Percentiles rank a stretch among this genome's conserved stretches.
Conservation (phyloP, 2,329 filamentous ascomycete genomes). For the Penicillium decumbens region DNA sequence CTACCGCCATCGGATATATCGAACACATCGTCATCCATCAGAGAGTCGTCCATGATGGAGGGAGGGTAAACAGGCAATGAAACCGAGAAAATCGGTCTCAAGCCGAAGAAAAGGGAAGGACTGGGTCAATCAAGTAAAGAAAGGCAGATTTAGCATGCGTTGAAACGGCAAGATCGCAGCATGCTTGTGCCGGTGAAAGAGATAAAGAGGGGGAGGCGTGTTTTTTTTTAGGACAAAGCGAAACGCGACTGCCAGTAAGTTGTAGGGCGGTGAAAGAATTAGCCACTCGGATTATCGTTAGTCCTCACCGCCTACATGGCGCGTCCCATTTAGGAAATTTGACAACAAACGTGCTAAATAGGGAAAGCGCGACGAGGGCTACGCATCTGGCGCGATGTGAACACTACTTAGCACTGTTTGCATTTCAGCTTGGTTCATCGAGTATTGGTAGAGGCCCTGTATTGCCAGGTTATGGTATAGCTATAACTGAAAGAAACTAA, state of each 20-base stretch:
- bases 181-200: conserved; percentile 12
- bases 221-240: conserved; percentile 24
- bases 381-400: neutral
- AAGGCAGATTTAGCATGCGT: neutral
- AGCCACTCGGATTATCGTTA: conserved; percentile 27
- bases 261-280: conserved; percentile 19
- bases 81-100: conserved; percentile 2
- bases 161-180: conserved; percentile 5
- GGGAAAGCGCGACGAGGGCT: neutral
- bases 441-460: no score
- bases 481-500: no score
- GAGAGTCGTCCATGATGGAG: conserved; percentile 37
- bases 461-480: no score
- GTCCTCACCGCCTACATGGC: conserved; percentile 22
- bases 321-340: conserved; percentile 27
- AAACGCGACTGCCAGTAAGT: conserved; percentile 24
- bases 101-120: conserved; percentile 9
- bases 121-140: neutral
- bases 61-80: neutral
- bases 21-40: conserved; percentile 60
- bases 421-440: neutral
- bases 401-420: neutral
- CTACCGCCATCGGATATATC: conserved; percentile 49
- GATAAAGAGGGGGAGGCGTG: conserved; percentile 11
- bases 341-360: conserved; percentile 30